These are phyloP conservation scores for Fomitopsis schrenkii DNA, from an alignment of 1,284 basidiomycete genomes.

Conservation along the genomic window DNA sequence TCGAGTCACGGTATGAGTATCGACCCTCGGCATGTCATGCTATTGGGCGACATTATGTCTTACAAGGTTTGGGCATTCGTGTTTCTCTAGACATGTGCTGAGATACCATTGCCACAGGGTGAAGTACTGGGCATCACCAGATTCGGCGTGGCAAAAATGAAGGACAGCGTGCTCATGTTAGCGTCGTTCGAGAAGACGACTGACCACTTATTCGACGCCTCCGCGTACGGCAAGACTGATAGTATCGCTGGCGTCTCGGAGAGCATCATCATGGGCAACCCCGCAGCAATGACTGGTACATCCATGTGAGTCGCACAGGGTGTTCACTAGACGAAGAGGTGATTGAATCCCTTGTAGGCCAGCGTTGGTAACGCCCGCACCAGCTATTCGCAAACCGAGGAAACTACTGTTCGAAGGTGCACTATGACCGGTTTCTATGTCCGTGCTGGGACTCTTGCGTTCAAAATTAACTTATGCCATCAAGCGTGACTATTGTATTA, in stretches of 20 bases:
- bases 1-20: conserved; percentile 97
- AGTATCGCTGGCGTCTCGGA: conserved; percentile 96
- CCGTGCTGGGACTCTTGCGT: background rate
- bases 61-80: conserved; percentile 68
- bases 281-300: conserved; percentile 94
- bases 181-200: conserved; percentile 99
- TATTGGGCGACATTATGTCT: conserved; percentile 97
- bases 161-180: conserved; percentile 98
- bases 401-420: conserved; percentile 55
- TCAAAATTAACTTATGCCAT: conserved; percentile 4
- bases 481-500: conserved; percentile 4
- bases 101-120: conserved; percentile 49
- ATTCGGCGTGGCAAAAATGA: conserved; percentile 99
- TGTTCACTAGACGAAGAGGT: conserved; percentile 3
- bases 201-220: conserved; percentile 97
- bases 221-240: conserved; percentile 95
- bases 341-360: conserved; percentile 35
- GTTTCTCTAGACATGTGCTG: background rate
- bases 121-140: conserved; percentile 98
- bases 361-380: conserved; percentile 51
- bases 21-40: conserved; percentile 98
- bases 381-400: conserved; percentile 48
- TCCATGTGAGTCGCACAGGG: conserved; percentile 65
- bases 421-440: conserved; percentile 25
- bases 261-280: conserved; percentile 99